Percentiles rank a stretch among this genome's conserved stretches.
These are phyloP conservation scores for Pseudopyricularia cyperi DNA, from an alignment of 2,329 filamentous ascomycete genomes.

Conservation along the genomic window DNA sequence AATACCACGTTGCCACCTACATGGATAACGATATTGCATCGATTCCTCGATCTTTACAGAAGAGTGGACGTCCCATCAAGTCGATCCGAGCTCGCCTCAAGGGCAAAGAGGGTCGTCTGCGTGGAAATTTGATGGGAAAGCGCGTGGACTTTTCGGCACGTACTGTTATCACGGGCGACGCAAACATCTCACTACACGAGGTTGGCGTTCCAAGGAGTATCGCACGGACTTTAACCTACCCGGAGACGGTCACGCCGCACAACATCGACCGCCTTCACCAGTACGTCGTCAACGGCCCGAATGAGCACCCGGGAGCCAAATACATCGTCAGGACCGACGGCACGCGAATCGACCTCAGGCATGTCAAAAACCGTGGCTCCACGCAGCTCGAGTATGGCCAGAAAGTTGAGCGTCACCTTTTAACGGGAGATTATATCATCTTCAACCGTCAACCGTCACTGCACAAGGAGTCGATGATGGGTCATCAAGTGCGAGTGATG, in stretches of 20 bases:
- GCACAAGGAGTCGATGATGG: constrained; percentile 99
- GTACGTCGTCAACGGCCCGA: constrained; percentile 85
- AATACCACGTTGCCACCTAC: constrained; percentile 97
- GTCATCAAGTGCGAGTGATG: constrained; percentile 94
- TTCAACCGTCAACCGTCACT: constrained; percentile 99
- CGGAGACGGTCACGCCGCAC: constrained; percentile 93
- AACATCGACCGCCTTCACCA: constrained; percentile 88
- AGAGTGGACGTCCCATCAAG: constrained; percentile 93
- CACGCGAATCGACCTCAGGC: constrained; percentile 85
- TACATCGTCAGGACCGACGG: constrained; percentile 93
- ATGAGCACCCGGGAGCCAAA: constrained; percentile 88
- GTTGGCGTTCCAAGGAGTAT: constrained; percentile 94
- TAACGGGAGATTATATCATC: constrained; percentile 94
- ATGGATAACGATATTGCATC: constrained; percentile 99
- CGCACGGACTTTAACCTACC: constrained; percentile 85
- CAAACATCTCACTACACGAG: constrained; percentile 90
- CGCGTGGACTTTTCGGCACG: constrained; percentile 98
- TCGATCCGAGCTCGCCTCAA: constrained; percentile 94
- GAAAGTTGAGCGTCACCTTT: constrained; percentile 96
- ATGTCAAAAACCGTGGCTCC: constrained; percentile 77
- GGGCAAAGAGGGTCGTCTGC: constrained; percentile 95
- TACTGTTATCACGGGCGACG: constrained; percentile 98
- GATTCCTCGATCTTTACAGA: constrained; percentile 86
- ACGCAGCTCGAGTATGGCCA: constrained; percentile 89
- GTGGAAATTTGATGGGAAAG: constrained; percentile 99